Percentiles rank a stretch among this genome's conserved stretches.
phyloP scores from a whole-genome alignment of 2,329 filamentous ascomycete species.

The Fusarium foetens region DNA sequence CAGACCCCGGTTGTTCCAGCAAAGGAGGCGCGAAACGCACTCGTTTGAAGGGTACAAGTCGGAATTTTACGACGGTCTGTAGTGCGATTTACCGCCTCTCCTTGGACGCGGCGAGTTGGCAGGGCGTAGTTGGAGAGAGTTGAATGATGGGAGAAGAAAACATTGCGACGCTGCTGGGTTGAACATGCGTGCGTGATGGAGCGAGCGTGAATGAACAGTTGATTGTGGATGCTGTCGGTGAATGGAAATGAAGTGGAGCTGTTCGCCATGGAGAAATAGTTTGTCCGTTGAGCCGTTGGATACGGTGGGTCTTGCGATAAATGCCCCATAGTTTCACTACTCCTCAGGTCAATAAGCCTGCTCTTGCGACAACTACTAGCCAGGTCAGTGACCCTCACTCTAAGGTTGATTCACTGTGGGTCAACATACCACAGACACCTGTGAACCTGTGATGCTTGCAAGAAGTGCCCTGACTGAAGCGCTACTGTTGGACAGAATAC shows the following conservation, averaged over 20 bases:
- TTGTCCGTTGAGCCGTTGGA: background rate
- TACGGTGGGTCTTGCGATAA: background rate
- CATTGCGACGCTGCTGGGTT: background rate
- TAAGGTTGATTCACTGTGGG: background rate
- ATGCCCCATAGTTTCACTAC: too few species aligned
- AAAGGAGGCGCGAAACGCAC: conserved; percentile 13
- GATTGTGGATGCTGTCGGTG: background rate
- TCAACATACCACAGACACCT: background rate
- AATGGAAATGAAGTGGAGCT: background rate
- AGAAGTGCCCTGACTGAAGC: background rate
- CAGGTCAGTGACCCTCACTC: background rate
- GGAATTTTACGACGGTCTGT: conserved; percentile 19
- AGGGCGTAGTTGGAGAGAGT: background rate
- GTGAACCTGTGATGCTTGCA: too few species aligned
- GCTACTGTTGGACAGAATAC: background rate
- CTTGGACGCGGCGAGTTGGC: background rate
- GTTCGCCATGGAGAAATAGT: background rate
- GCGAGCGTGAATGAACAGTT: background rate
- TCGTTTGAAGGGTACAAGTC: conserved; percentile 25
- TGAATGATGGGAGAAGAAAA: background rate
- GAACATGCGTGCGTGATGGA: background rate
- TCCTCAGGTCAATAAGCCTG: background rate
- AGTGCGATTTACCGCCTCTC: conserved; percentile 26
- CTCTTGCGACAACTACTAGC: background rate
- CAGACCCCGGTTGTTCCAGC: conserved; percentile 28